Percentiles rank a stretch among this genome's conserved stretches.
Conservation (phyloP, 345 rosid species). For the Carallia pectinifolia region DNA sequence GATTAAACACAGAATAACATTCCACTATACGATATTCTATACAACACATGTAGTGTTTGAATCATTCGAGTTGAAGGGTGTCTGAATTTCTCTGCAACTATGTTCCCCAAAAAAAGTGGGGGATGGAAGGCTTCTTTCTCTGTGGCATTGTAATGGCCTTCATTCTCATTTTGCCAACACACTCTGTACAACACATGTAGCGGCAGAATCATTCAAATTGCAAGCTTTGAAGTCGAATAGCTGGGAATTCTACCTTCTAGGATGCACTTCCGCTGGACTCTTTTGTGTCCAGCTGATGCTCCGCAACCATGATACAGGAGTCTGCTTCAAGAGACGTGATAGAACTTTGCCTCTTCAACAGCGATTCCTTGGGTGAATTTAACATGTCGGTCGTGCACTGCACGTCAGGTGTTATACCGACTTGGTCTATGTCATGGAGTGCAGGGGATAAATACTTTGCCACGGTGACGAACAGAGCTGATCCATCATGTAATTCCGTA, state of each 20-base stretch:
- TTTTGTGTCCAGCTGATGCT: conserved; percentile 71
- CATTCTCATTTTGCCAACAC: too few species aligned
- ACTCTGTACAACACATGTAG: too few species aligned
- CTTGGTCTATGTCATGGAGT: conserved; percentile 78
- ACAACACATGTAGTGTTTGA: too few species aligned
- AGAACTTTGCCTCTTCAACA: conserved; percentile 42
- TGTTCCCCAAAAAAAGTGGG: too few species aligned
- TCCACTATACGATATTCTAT: too few species aligned
- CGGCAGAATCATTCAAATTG: too few species aligned
- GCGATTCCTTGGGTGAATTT: conserved; percentile 45
- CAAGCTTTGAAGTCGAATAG: neutral
- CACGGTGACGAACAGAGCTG: conserved; percentile 83
- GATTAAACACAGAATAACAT: too few species aligned
- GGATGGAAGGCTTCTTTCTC: too few species aligned
- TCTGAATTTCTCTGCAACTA: too few species aligned
- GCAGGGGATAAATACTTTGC: conserved; percentile 92
- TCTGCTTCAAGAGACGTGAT: conserved; percentile 74
- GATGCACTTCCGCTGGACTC: conserved; percentile 65
- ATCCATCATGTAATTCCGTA: conserved; percentile 82
- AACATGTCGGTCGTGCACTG: conserved; percentile 78
- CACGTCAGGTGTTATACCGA: conserved; percentile 79
- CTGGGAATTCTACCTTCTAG: conserved; percentile 27
- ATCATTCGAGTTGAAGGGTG: too few species aligned
- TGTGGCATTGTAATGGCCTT: too few species aligned
- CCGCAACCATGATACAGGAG: conserved; percentile 87